Conservation (phyloP, 306 rosid genomes). For the Astragalus membranaceus region DNA sequence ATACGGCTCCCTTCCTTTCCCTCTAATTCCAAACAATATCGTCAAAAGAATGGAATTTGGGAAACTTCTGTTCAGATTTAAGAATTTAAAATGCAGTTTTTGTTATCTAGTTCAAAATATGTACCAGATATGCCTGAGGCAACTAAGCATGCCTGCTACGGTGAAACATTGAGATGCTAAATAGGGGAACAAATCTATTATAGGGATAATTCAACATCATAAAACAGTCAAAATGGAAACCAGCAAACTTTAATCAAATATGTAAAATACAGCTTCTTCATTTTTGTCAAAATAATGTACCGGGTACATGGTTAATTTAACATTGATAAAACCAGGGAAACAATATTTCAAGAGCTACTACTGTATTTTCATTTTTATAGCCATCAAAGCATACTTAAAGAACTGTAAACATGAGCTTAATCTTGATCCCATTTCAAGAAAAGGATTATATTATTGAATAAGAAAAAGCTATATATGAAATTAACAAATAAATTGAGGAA, state of each 20-base stretch:
- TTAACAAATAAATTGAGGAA: too few relatives aligned
- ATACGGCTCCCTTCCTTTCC: too few relatives aligned
- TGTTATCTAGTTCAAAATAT: background rate
- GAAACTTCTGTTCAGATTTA: background rate
- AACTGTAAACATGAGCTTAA: background rate
- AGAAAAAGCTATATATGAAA: background rate
- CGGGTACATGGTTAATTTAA: background rate
- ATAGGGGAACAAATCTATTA: background rate
- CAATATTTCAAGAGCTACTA: background rate
- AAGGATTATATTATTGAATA: background rate
- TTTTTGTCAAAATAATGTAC: too few relatives aligned
- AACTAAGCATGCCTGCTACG: background rate
- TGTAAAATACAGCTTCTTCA: too few relatives aligned
- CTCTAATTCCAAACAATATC: too few relatives aligned
- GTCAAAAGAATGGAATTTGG: background rate
- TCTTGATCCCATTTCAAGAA: background rate
- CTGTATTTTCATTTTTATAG: background rate
- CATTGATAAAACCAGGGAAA: background rate
- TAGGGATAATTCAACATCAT: too few relatives aligned
- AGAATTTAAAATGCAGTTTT: background rate
- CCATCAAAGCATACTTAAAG: background rate
- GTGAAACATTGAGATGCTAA: background rate
- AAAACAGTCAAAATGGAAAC: too few relatives aligned
- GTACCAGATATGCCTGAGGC: background rate
- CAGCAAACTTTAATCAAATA: too few relatives aligned